Conservation (phyloP, 2,329 filamentous ascomycete genomes). For the Penicillium sp. region DNA sequence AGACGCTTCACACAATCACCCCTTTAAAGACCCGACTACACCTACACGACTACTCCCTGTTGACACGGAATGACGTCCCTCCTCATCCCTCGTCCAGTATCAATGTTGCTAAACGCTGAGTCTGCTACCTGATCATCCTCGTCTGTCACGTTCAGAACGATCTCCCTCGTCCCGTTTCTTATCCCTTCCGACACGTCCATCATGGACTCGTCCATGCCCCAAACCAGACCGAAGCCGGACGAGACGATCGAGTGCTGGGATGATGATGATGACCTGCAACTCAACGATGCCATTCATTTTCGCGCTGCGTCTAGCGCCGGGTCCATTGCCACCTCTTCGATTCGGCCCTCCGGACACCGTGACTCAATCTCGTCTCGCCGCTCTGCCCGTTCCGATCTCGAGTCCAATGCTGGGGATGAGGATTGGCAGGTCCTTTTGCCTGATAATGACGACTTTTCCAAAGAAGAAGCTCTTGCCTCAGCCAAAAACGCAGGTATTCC, state of each 20-base stretch:
- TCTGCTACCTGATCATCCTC: conserved; percentile 3
- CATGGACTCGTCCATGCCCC: conserved; percentile 39
- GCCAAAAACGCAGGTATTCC: conserved; percentile 88
- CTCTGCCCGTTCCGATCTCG: conserved; percentile 77
- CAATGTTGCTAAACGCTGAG: conserved; percentile 22
- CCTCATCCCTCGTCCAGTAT: conserved; percentile 12
- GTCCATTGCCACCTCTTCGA: conserved; percentile 42
- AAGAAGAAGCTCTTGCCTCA: conserved; percentile 76
- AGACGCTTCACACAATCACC: background rate
- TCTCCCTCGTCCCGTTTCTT: background rate
- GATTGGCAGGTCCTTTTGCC: conserved; percentile 83
- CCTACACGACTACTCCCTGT: background rate
- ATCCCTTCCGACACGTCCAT: conserved; percentile 4
- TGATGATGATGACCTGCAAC: conserved; percentile 47
- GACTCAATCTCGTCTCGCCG: conserved; percentile 76
- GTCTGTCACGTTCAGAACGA: background rate
- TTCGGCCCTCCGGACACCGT: conserved; percentile 49
- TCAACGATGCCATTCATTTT: conserved; percentile 44
- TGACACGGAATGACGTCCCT: conserved; percentile 29
- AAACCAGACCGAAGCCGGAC: conserved; percentile 31
- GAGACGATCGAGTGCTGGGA: conserved; percentile 47
- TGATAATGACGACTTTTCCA: conserved; percentile 78
- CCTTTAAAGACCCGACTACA: background rate
- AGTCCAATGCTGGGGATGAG: conserved; percentile 69
- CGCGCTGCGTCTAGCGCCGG: conserved; percentile 44